Base-by-base conservation (phyloP, 176 grass and related monocot genomes). In the Miscanthus lutarioriparius region DNA sequence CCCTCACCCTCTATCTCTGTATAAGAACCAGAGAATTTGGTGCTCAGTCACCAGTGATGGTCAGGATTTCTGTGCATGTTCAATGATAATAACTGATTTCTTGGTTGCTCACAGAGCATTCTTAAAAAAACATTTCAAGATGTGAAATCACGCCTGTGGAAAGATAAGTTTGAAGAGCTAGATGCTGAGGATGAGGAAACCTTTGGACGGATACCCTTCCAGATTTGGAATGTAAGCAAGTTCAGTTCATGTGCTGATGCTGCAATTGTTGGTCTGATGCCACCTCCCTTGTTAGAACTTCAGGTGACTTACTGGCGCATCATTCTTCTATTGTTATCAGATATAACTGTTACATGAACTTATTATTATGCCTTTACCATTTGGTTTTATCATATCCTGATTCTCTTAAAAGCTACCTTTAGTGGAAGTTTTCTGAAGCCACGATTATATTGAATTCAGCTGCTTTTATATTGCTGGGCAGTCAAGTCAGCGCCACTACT, bases 381-480 rank as follows among this genome's bases (percentile, higher is more conserved):
- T 70, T 62, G 80, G 14, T 74, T 75, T 80, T 16, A 49, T 49
- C 20, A 8, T 76, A 22, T 25, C 65, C 15, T 74, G 1, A 47
- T 61, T 76, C 22, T 4, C 30, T 76, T 33, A 85, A 63, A 70
- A 78, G 12, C 40, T 79, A 82, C 33, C 37, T 80, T 53, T 87
- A 64, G 67, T 83, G 87, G 79, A 86, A 80, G 45, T 81, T 90
- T 81, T 81, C 92, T 94, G 92, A 94, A 87, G 82, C 67, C 87
- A 89, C 83, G 78, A 73, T 88, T 76, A 38, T 92, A 94, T 94
- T 94, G 92, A 92, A 92, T 94, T 94, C 92, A 92, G 90, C 86
- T 97, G 78, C 88, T 85, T 88, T 93, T 95, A 84, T 95, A 88
- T 98, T 98, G 83, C 75, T 93, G 90, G 85, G 73, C 95, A 95